phyloP scores from a whole-genome alignment of 495 filamentous ascomycete genomes.

The Glonium stellatum region DNA sequence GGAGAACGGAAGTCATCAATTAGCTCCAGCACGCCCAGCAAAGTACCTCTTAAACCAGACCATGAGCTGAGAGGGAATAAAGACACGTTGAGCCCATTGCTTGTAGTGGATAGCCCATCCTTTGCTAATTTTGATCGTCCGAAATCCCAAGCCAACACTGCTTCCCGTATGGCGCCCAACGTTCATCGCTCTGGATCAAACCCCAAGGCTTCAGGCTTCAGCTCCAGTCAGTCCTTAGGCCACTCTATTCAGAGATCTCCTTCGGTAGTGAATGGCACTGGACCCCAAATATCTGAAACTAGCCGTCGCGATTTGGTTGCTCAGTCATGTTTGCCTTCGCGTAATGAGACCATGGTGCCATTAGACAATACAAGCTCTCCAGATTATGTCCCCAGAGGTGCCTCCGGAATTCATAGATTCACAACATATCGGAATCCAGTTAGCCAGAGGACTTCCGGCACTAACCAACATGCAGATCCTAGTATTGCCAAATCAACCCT shows the following conservation, averaged over 20 bases:
- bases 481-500: neutral
- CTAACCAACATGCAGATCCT: neutral
- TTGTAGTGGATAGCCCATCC: neutral
- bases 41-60: neutral
- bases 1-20: no score
- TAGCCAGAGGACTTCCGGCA: neutral
- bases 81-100: neutral
- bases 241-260: neutral
- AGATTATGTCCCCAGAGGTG: constrained; percentile 3
- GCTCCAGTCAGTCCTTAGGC: neutral
- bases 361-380: neutral
- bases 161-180: constrained; percentile 3
- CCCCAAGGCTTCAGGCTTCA: neutral
- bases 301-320: no score
- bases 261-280: no score
- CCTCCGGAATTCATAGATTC: neutral
- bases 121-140: neutral
- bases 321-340: no score
- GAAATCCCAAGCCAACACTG: constrained; percentile 15
- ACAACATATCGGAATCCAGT: constrained; percentile 1
- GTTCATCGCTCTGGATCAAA: neutral
- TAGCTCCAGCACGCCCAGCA: neutral
- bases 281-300: no score
- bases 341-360: no score
- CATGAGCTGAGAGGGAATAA: neutral